Base-by-base conservation (phyloP, 352 stramenopile species). In the Phytophthora palmivora region DNA sequence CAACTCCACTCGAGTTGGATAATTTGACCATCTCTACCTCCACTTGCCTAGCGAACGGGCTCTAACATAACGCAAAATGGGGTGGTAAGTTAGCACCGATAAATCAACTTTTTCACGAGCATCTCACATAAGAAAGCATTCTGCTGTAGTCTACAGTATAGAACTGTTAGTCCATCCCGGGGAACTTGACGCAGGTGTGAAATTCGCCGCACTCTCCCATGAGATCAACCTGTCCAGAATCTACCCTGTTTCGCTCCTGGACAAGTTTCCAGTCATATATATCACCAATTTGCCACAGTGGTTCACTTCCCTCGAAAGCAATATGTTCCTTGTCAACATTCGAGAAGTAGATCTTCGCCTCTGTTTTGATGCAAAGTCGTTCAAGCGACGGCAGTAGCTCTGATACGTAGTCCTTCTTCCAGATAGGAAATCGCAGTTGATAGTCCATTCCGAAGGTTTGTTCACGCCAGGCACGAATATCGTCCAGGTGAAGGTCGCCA, bases 151-250 rank as follows among this genome's bases (percentile, higher is more conserved):
- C n/a, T n/a, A n/a, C n/a, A n/a, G n/a, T n/a, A n/a, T n/a, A n/a
- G n/a, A n/a, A n/a, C n/a, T 52, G 18, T 47, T 69, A 71, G 10
- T 49, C 65, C 88, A 96, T 86, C 10, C 68, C 61, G 15, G 71
- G 77, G 34, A 97, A 88, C 62, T 87, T 68, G 26, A 90, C 89
- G 19, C 91, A 77, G 12, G 88, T 94, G 78, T 97, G 91, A 71
- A 97, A 97, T 74, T 97, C 91, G 33, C 91, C 91, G 56, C 83
- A 68, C 45, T 97, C 91, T 24, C 91, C 91, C 84, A 97, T 97
- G 11, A 84, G 66, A 71, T 97, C 91, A 11, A 64, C 44, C 1
- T 52, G 48, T 21, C 36, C 38, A 15, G n/a, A 8, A 32, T 45
- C 42, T 18, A n/a, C n/a, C 19, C 47, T 43, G 55, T 85, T 85